Percentiles rank a stretch among this genome's conserved stretches.
Evolutionary conservation across 2,329 filamentous ascomycete species (phyloP).

Genomic region (Trematosphaeria pertusa): DNA sequence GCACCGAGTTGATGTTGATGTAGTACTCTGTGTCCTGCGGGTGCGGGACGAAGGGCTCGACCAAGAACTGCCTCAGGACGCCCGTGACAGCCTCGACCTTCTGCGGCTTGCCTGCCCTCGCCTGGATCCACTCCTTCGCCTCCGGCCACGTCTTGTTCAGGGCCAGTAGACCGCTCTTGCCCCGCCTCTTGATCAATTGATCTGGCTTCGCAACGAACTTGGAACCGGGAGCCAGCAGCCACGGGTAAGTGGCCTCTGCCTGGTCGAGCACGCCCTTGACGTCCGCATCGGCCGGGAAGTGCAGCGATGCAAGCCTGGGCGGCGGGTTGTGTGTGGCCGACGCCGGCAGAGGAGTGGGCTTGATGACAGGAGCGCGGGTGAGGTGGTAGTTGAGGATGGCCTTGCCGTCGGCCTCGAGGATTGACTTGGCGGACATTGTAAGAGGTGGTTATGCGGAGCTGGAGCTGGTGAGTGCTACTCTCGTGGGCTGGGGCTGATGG

Average conservation of each 20-base stretch:
- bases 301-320: constrained; percentile 85
- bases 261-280: constrained; percentile 87
- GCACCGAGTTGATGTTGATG: constrained; percentile 99
- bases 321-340: constrained; percentile 90
- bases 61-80: constrained; percentile 90
- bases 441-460: constrained; percentile 23
- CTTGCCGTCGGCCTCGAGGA: constrained; percentile 99
- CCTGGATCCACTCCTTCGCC: constrained; percentile 91
- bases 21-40: constrained; percentile 97
- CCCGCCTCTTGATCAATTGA: constrained; percentile 99
- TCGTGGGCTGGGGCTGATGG: constrained; percentile 3
- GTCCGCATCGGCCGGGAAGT: constrained; percentile 89
- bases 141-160: constrained; percentile 98
- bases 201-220: constrained; percentile 99
- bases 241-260: constrained; percentile 96
- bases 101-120: constrained; percentile 88
- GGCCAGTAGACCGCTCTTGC: constrained; percentile 95
- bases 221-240: constrained; percentile 81
- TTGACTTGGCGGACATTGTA: constrained; percentile 94
- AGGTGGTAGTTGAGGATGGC: constrained; percentile 99
- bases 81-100: constrained; percentile 92
- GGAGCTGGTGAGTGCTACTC: constrained; percentile 31
- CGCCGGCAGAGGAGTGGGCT: constrained; percentile 89
- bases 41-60: constrained; percentile 98
- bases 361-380: constrained; percentile 95